A percentile compares a stretch with the other conserved stretches of the same genome.
Evolutionary conservation across 495 filamentous ascomycete species (phyloP).

Genomic region (Annulohypoxylon stygium): DNA sequence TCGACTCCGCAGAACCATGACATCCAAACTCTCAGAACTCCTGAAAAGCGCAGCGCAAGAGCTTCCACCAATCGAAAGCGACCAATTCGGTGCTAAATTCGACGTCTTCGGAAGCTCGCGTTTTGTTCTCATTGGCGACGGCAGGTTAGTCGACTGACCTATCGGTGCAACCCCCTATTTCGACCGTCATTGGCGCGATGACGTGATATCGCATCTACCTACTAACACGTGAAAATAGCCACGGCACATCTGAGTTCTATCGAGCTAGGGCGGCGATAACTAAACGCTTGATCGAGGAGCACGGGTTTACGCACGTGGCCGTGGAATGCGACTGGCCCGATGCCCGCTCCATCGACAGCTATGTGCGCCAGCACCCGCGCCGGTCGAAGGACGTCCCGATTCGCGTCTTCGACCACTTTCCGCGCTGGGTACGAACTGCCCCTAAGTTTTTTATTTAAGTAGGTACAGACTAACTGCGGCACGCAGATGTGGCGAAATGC

Average conservation of each 20-base stretch:
- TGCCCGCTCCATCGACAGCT: constrained; percentile 63
- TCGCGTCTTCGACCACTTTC: constrained; percentile 64
- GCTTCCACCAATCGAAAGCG: constrained; percentile 29
- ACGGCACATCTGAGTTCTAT: constrained; percentile 40
- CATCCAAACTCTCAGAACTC: constrained; percentile 14
- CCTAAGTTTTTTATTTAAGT: too few species aligned
- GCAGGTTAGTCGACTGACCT: constrained; percentile 22
- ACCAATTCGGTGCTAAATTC: constrained; percentile 32
- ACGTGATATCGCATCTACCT: not conserved
- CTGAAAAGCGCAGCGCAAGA: constrained; percentile 25
- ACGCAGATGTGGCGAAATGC: constrained; percentile 65
- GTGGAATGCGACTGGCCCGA: constrained; percentile 70
- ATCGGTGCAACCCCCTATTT: constrained; percentile 5
- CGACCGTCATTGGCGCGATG: not conserved
- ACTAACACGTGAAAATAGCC: constrained; percentile 15
- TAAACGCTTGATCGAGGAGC: constrained; percentile 61
- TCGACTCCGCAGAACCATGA: constrained; percentile 22
- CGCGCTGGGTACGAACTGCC: constrained; percentile 56
- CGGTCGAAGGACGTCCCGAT: constrained; percentile 29
- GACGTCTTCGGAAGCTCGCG: constrained; percentile 34
- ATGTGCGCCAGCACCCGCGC: constrained; percentile 50
- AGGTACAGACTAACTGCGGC: too few species aligned
- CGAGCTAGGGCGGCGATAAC: constrained; percentile 49
- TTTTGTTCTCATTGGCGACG: constrained; percentile 32
- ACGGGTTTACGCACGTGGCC: constrained; percentile 65